Conservation (phyloP, 2,329 filamentous ascomycete species). For the Dactylellina parvicollis region DNA sequence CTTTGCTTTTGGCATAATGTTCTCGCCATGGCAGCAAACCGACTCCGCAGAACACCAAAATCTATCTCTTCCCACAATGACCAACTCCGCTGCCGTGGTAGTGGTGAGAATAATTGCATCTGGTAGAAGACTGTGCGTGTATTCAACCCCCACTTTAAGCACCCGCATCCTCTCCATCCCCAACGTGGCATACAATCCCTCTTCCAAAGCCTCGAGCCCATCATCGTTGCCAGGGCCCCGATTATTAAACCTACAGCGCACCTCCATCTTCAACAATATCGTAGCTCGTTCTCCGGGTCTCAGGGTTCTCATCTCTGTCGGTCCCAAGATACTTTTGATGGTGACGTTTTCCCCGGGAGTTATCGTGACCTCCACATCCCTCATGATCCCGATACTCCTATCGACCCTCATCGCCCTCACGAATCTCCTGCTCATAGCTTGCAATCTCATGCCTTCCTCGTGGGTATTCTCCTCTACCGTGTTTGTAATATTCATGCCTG, state of each 20-base stretch:
- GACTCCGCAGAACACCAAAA: conserved; percentile 5
- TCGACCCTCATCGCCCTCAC: conserved; percentile 11
- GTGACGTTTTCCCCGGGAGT: not conserved
- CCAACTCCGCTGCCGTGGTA: not conserved
- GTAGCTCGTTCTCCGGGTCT: conserved; percentile 40
- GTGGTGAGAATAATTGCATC: conserved; percentile 5
- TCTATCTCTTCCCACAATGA: conserved; percentile 9
- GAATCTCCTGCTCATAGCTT: conserved; percentile 16
- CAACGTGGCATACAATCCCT: conserved; percentile 31
- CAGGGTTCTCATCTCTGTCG: conserved; percentile 6
- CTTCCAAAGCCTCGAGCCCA: conserved; percentile 22
- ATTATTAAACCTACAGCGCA: not conserved
- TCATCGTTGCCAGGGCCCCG: not conserved
- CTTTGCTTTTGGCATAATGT: not conserved
- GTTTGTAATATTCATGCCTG: conserved; percentile 26
- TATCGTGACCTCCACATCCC: conserved; percentile 23
- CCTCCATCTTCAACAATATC: conserved; percentile 29
- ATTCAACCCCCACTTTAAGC: conserved; percentile 11
- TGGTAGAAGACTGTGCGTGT: conserved; percentile 38
- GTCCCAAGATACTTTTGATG: conserved; percentile 18
- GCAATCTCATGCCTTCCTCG: conserved; percentile 2
- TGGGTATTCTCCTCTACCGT: conserved; percentile 4
- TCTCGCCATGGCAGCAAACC: not conserved
- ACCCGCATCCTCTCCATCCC: conserved; percentile 30
- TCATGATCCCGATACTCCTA: conserved; percentile 35